Evolutionary conservation across 2,329 filamentous ascomycete species (phyloP).

Genomic region (Diaporthe capsici): DNA sequence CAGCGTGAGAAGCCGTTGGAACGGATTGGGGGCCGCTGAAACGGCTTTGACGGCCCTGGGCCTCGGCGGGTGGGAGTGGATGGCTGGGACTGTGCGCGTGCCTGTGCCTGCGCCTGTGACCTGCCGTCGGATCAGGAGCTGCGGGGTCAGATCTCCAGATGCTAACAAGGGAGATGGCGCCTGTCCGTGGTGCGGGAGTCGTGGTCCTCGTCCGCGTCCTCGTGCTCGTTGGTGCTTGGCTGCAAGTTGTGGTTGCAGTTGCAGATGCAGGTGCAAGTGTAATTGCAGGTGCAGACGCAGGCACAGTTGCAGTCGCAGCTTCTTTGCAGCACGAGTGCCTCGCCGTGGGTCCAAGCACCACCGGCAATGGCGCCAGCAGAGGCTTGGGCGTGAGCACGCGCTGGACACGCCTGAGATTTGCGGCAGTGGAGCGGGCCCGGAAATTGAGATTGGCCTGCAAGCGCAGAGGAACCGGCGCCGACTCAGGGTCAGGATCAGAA

Average conservation of each 20-base stretch:
- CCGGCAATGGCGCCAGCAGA: slow-evolving; percentile 6
- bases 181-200: slow-evolving; percentile 10
- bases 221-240: slow-evolving; percentile 19
- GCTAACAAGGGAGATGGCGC: background rate
- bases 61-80: slow-evolving; percentile 31
- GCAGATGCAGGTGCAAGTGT: background rate
- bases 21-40: slow-evolving; percentile 56
- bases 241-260: slow-evolving; percentile 18
- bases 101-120: background rate
- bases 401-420: slow-evolving; percentile 35
- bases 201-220: background rate
- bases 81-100: slow-evolving; percentile 19
- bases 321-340: slow-evolving; percentile 23
- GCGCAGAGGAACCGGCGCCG: slow-evolving; percentile 31
- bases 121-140: slow-evolving; percentile 22
- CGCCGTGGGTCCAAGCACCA: slow-evolving; percentile 26
- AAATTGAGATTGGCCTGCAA: slow-evolving; percentile 37
- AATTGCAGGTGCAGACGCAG: slow-evolving; percentile 6
- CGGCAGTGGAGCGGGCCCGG: slow-evolving; percentile 28
- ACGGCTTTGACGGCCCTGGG: slow-evolving; percentile 57
- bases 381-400: background rate
- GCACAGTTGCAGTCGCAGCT: slow-evolving; percentile 6
- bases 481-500: slow-evolving; percentile 18
- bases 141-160: slow-evolving; percentile 18
- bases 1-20: slow-evolving; percentile 65